These are phyloP conservation scores for Helotiales sp. DNA, from an alignment of 2,329 filamentous ascomycete species.

Conservation along the genomic window DNA sequence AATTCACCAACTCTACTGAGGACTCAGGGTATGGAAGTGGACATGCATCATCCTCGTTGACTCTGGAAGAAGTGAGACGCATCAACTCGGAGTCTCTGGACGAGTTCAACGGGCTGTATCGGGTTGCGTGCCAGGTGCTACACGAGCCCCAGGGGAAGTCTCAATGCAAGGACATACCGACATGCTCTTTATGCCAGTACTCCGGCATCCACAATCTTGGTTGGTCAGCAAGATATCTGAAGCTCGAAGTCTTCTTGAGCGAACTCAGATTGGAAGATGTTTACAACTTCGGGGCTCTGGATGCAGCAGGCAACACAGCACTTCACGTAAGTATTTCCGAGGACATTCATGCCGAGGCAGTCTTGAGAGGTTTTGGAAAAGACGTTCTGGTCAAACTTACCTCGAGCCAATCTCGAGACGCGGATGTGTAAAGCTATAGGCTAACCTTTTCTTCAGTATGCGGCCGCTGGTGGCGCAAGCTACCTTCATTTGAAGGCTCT, in stretches of 20 bases:
- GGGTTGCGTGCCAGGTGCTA: conserved; percentile 22
- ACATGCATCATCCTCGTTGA: conserved; percentile 14
- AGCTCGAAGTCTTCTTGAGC: conserved; percentile 26
- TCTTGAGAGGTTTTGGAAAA: no score
- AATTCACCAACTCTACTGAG: conserved; percentile 17
- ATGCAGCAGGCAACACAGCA: conserved; percentile 19
- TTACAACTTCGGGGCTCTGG: conserved; percentile 22
- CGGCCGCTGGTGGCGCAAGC: conserved; percentile 15
- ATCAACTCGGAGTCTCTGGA: conserved; percentile 15
- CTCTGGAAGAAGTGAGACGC: conserved; percentile 2
- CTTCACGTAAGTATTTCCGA: conserved; percentile 9
- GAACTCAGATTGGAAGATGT: conserved; percentile 22
- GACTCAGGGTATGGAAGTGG: conserved; percentile 30
- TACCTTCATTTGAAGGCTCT: conserved; percentile 2
- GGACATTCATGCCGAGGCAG: no score
- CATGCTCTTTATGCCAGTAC: conserved; percentile 24
- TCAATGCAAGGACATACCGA: conserved; percentile 20
- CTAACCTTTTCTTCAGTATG: not conserved
- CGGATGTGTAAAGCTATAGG: not conserved
- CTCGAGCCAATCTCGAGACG: not conserved
- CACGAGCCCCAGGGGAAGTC: conserved; percentile 24
- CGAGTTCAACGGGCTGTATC: conserved; percentile 31
- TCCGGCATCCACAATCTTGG: conserved; percentile 29
- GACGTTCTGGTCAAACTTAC: not conserved
- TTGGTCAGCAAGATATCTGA: conserved; percentile 28